Evolutionary conservation across 2,329 filamentous ascomycete species (phyloP), one percentile per base, ranked within the genome.

Genomic region (Cladophialophora bantiana): DNA sequence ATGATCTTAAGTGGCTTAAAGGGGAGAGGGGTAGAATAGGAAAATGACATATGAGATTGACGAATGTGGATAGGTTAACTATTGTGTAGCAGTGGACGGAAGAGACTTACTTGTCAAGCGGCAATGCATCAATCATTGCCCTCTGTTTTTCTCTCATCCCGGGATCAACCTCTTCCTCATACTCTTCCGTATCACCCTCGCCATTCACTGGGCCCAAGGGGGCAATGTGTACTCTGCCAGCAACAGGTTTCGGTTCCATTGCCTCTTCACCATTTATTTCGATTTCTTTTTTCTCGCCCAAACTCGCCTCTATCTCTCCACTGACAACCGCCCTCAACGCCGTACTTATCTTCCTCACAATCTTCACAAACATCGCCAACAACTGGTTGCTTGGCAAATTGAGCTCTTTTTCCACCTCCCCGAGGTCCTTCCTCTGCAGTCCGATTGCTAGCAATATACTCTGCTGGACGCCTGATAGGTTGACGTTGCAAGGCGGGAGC

Each of bases 351-450:
- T 98, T 98, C 71, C 93, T 88, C 67, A 97, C 85, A 68, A 97
- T 90, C 83, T 99, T 99, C 78, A 97, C 92, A 79, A 99, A 98
- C 90, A 98, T 96, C 68, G 94, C 94, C 69, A 99, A 84, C 3
- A 97, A 83, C 80, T 98, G 95, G 53, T 89, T 90, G 2, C 88
- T 85, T 0, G 87, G 88, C 5, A 97, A 81, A 7, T 85, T 85
- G 2, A 97, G 80, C 75, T 99, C 95, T 69, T 89, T 88, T 68
- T 94, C 90, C 7, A 97, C 81, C 12, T 87, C 86, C 13, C 95
- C 92, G 34, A 99, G 83, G 45, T 91, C 89, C 82, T 98, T 98
- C 72, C 91, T 88, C 79, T 99, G 96, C 67, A 98, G 82, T 20
- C 96, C 95, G 56, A 96, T 88, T 5, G 92, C 93, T n/a, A 98